These are phyloP conservation scores for Alternaria hordeiaustralica DNA, from an alignment of 2,329 filamentous ascomycete species.

Conservation along the genomic window DNA sequence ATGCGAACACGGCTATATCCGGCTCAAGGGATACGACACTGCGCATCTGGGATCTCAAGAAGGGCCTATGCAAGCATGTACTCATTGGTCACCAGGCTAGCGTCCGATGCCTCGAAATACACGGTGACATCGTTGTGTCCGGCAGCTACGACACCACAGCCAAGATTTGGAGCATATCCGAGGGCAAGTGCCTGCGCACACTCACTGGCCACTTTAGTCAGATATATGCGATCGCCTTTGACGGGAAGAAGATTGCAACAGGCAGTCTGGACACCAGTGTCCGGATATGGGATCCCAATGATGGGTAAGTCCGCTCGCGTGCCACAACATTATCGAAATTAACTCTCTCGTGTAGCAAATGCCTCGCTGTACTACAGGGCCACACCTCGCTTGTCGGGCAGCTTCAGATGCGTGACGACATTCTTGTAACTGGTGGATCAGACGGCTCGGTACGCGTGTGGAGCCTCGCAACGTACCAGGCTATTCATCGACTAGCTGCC, in stretches of 20 bases:
- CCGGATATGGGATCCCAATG: conserved; percentile 91
- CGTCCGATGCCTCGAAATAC: conserved; percentile 92
- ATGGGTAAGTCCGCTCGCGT: conserved; percentile 67
- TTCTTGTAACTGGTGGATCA: conserved; percentile 92
- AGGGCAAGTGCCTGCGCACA: conserved; percentile 89
- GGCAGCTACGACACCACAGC: conserved; percentile 98
- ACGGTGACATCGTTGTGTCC: conserved; percentile 96
- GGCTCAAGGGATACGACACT: conserved; percentile 94
- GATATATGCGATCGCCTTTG: conserved; percentile 98
- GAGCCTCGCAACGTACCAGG: conserved; percentile 88
- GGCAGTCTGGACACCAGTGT: conserved; percentile 97
- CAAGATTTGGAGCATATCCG: conserved; percentile 96
- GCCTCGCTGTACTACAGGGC: conserved; percentile 90
- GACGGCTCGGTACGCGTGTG: conserved; percentile 96
- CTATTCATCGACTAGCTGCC: conserved; percentile 91
- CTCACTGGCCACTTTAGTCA: conserved; percentile 96
- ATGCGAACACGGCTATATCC: conserved; percentile 91
- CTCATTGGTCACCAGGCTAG: conserved; percentile 94
- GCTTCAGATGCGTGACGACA: conserved; percentile 92
- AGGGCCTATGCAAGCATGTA: conserved; percentile 87
- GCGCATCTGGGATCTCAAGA: conserved; percentile 91
- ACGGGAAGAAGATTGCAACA: conserved; percentile 90
- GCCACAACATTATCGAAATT: conserved; percentile 13
- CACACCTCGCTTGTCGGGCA: conserved; percentile 97
- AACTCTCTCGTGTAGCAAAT: conserved; percentile 57